Evolutionary conservation across 2,329 filamentous ascomycete species (phyloP).

Genomic region (Fusarium tricinctum): DNA sequence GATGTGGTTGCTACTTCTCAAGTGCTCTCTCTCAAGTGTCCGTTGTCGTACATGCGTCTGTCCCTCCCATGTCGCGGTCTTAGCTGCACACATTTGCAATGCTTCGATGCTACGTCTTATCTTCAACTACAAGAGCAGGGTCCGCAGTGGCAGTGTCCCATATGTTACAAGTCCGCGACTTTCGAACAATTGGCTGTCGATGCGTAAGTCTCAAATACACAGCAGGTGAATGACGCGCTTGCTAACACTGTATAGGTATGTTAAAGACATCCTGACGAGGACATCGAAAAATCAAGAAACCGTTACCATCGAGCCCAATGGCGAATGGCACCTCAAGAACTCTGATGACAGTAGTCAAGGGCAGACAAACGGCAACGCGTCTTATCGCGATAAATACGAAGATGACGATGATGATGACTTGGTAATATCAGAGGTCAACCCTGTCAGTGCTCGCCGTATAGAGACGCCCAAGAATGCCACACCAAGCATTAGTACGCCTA

Average conservation of each 20-base stretch:
- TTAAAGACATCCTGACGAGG: slow-evolving; percentile 84
- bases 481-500: slow-evolving; percentile 57
- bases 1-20: slow-evolving; percentile 92
- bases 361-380: slow-evolving; percentile 48
- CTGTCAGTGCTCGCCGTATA: slow-evolving; percentile 52
- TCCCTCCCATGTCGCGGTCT: slow-evolving; percentile 83
- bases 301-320: slow-evolving; percentile 90
- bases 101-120: slow-evolving; percentile 94
- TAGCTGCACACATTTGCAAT: slow-evolving; percentile 89
- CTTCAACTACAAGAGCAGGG: slow-evolving; percentile 95
- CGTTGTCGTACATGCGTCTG: slow-evolving; percentile 87
- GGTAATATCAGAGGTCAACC: slow-evolving; percentile 61
- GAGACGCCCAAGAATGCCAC: slow-evolving; percentile 56
- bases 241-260: slow-evolving; percentile 71
- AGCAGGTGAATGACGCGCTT: not conserved
- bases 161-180: slow-evolving; percentile 86
- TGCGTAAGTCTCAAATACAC: slow-evolving; percentile 69
- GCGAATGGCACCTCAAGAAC: slow-evolving; percentile 74
- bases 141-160: slow-evolving; percentile 95
- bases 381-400: slow-evolving; percentile 49
- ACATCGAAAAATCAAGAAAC: slow-evolving; percentile 82
- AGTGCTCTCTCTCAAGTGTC: slow-evolving; percentile 92
- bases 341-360: slow-evolving; percentile 51
- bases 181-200: slow-evolving; percentile 90
- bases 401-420: slow-evolving; percentile 65